Conservation (phyloP, 108 stramenopile species). For the Fistulifera pelliculosa region DNA sequence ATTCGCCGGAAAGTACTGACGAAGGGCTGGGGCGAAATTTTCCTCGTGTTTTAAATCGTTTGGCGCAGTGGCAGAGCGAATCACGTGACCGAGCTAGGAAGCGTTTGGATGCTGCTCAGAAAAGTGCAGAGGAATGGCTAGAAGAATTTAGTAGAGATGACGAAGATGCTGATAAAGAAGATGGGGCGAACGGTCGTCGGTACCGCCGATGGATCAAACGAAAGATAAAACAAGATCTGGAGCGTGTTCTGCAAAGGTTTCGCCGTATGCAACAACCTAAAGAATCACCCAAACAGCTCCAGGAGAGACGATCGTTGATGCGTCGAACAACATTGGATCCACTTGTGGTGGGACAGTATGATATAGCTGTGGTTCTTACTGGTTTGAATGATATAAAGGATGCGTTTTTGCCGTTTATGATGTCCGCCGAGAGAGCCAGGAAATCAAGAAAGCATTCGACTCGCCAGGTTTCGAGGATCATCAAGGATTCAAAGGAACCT, state of each 20-base stretch:
- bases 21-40: too few relatives aligned
- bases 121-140: constrained; percentile 2
- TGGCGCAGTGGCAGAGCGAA: constrained; percentile 3
- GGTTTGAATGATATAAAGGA: constrained; percentile 66
- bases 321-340: constrained; percentile 21
- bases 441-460: constrained; percentile 6
- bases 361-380: constrained; percentile 54
- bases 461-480: not conserved
- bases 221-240: not conserved
- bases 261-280: not conserved
- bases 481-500: constrained; percentile 8
- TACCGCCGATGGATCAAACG: constrained; percentile 7
- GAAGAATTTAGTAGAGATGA: not conserved
- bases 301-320: not conserved
- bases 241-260: not conserved
- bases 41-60: not conserved
- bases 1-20: too few relatives aligned
- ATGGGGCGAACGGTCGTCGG: too few relatives aligned
- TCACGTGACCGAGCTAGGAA: too few relatives aligned
- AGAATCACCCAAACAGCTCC: not conserved
- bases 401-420: constrained; percentile 43
- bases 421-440: constrained; percentile 9
- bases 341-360: constrained; percentile 26
- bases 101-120: not conserved
- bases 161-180: not conserved